phyloP scores from a whole-genome alignment of 352 stramenopile genomes.

The Phytophthora idaei region DNA sequence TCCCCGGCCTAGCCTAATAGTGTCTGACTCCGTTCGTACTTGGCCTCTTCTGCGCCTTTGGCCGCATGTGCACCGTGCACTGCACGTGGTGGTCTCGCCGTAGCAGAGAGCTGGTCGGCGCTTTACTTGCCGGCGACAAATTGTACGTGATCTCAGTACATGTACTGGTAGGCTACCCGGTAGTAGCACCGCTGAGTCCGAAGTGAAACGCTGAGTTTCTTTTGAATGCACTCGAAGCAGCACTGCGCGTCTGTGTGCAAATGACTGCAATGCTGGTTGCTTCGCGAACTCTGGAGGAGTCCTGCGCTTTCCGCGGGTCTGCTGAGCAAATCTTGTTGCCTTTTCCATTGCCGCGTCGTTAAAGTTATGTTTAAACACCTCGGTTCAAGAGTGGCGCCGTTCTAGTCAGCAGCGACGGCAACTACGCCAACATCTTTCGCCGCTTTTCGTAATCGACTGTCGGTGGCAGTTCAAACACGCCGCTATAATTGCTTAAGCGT shows the following conservation, averaged over 20 bases:
- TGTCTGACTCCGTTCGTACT: neutral
- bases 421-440: constrained; percentile 5
- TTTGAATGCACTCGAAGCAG: constrained; percentile 21
- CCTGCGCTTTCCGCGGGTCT: neutral
- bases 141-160: too few species aligned
- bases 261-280: constrained; percentile 2
- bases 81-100: constrained; percentile 12
- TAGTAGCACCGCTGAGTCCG: neutral
- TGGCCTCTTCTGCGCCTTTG: neutral
- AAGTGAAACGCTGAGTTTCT: constrained; percentile 6
- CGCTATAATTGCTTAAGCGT: neutral
- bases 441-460: constrained; percentile 12
- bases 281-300: neutral
- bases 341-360: constrained; percentile 16
- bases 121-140: constrained; percentile 4
- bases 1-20: neutral
- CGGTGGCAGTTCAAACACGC: neutral
- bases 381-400: neutral
- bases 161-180: too few species aligned
- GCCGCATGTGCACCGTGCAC: neutral
- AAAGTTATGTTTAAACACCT: constrained; percentile 19
- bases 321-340: constrained; percentile 23
- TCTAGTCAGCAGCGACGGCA: constrained; percentile 5
- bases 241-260: constrained; percentile 21
- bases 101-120: constrained; percentile 7